These are phyloP conservation scores for Sordaria brevicollis DNA, from an alignment of 495 filamentous ascomycete genomes.

Conservation along the genomic window DNA sequence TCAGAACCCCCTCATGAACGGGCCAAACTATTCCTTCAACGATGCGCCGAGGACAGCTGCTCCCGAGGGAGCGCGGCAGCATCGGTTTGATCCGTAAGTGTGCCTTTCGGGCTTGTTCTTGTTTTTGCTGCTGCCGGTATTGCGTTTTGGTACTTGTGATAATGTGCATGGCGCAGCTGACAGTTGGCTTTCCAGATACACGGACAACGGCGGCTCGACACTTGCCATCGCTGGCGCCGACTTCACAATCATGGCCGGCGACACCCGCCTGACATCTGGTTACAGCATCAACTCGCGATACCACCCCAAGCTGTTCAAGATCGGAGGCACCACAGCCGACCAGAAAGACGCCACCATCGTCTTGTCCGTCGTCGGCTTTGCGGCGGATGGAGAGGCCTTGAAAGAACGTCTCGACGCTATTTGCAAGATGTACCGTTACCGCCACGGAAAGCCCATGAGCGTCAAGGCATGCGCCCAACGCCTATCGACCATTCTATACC, in stretches of 20 bases:
- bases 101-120: not conserved
- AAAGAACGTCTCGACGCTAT: slow-evolving; percentile 82
- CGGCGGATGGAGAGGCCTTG: slow-evolving; percentile 82
- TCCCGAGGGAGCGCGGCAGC: slow-evolving; percentile 47
- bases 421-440: slow-evolving; percentile 95
- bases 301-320: slow-evolving; percentile 91
- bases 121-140: not conserved
- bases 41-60: slow-evolving; percentile 35
- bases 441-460: slow-evolving; percentile 86
- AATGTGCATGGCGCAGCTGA: slow-evolving; percentile 2
- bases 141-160: not conserved
- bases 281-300: slow-evolving; percentile 98
- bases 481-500: slow-evolving; percentile 86
- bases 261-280: slow-evolving; percentile 86
- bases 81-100: slow-evolving; percentile 87
- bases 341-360: slow-evolving; percentile 76
- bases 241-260: slow-evolving; percentile 92
- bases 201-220: slow-evolving; percentile 95
- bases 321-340: slow-evolving; percentile 77
- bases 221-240: slow-evolving; percentile 88
- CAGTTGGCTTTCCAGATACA: slow-evolving; percentile 55
- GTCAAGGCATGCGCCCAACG: slow-evolving; percentile 89
- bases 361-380: slow-evolving; percentile 89
- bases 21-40: slow-evolving; percentile 49
- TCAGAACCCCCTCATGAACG: slow-evolving; percentile 51